Base-by-base conservation (phyloP, 2,329 filamentous ascomycete genomes). In the Claviceps sp. region DNA sequence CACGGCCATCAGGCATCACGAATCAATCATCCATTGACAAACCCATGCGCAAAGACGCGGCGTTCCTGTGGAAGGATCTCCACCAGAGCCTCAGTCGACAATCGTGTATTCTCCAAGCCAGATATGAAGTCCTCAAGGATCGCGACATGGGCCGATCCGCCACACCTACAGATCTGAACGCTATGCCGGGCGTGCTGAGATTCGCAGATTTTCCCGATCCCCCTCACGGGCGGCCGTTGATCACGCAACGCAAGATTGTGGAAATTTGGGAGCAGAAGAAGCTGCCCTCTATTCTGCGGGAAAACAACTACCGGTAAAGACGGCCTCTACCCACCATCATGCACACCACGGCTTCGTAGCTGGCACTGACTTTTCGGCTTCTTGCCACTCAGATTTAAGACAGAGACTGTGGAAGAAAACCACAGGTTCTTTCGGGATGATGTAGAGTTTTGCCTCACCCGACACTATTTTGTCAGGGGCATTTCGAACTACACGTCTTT, bases 201-300 rank as follows among this genome's bases (percentile, higher is more conserved):
- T 84, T 78, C 77, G 74, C 69, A 5, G 80, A 83, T 56, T 70
- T 82, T 45, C 80, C 81, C 1, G 80, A 83, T 55, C 78, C 79
- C 16, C 67, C 72, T 1, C 69, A 69, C 24, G 68, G 68, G 13
- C 67, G 70, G n/a, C 69, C 73, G 11, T 37, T 67, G 48, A 62
- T 79, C 37, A 75, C 70, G 9, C 73, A 78, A 60, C 70, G 77
- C 41, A 78, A 76, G 59, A 76, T 74, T 62, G 68, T 79, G 6
- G 78, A 81, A 57, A 72, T 81, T n/a, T 71, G 73, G 58, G 70
- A 74, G 1, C 73, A 77, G 57, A 71, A 64, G 49, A 72, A 70
- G 47, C 60, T 82, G 7, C 68, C 70, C 2, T 67, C 67, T 2
- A 60, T 78, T 6, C 60, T 83, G 61, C 62, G 63, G 20, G 74